Conservation (phyloP, 1,284 basidiomycete species). For the Apiotrichum domesticum region DNA sequence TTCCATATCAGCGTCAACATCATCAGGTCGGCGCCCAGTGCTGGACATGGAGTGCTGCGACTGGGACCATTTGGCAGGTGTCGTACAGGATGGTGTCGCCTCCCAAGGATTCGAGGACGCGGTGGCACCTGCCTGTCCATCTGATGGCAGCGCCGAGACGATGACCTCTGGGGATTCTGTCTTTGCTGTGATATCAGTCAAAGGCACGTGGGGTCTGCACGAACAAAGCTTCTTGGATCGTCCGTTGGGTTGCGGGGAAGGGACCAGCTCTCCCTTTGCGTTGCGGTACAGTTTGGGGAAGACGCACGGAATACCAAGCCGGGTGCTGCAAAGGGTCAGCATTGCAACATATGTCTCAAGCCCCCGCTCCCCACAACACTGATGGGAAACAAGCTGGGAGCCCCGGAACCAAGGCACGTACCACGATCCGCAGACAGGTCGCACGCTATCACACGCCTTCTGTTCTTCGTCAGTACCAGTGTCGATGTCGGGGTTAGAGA, state of each 20-base stretch:
- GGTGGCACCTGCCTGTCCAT: neutral
- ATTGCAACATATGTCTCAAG: too few relatives aligned
- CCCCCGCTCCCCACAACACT: too few relatives aligned
- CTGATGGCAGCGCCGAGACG: neutral
- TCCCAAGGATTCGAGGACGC: constrained; percentile 11
- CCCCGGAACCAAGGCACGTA: neutral
- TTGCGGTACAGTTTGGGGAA: constrained; percentile 23
- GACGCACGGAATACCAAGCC: constrained; percentile 20
- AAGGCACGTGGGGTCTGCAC: neutral
- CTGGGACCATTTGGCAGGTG: neutral
- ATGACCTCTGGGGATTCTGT: constrained; percentile 6
- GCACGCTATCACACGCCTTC: constrained; percentile 20
- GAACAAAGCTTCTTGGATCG: constrained; percentile 18
- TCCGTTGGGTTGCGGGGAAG: constrained; percentile 24
- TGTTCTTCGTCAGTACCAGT: constrained; percentile 7
- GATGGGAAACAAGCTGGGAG: too few relatives aligned
- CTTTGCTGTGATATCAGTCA: neutral
- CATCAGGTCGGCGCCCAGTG: neutral
- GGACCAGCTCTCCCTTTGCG: constrained; percentile 20
- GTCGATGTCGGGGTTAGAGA: too few relatives aligned
- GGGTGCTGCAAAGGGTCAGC: constrained; percentile 5
- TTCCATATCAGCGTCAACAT: constrained; percentile 1
- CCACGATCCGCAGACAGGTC: constrained; percentile 20
- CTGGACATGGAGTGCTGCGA: constrained; percentile 2
- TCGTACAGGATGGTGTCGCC: neutral